phyloP scores from a whole-genome alignment of 2,329 filamentous ascomycete species.

The Arthroderma sp. region DNA sequence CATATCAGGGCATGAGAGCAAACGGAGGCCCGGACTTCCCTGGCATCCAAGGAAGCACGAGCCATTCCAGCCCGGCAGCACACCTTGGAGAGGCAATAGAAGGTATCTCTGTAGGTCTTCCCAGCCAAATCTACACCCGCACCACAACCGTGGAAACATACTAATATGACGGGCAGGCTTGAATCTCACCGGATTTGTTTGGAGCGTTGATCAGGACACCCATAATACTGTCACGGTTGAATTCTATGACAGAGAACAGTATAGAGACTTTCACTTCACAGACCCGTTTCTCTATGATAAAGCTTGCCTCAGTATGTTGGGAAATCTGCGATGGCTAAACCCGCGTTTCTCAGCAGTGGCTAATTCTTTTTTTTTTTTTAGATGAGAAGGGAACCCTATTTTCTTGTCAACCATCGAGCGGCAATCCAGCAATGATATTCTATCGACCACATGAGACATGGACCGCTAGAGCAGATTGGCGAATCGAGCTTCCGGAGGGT shows the following conservation, averaged over 20 bases:
- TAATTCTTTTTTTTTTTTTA: conserved; percentile 10
- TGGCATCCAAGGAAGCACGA: conserved; percentile 60
- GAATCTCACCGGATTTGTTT: conserved; percentile 86
- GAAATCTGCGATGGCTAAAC: not conserved
- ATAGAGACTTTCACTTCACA: conserved; percentile 93
- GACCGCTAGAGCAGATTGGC: conserved; percentile 84
- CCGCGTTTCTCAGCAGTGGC: not conserved
- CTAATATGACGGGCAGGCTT: conserved; percentile 36
- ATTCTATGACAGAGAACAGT: conserved; percentile 87
- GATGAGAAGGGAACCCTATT: conserved; percentile 74
- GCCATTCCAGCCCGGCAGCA: conserved; percentile 85
- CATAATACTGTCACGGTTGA: conserved; percentile 92
- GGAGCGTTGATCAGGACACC: conserved; percentile 91
- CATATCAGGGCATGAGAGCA: conserved; percentile 32
- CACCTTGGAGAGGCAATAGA: conserved; percentile 87
- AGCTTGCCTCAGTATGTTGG: conserved; percentile 59
- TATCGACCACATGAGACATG: conserved; percentile 95
- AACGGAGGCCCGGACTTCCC: conserved; percentile 37
- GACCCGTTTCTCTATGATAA: conserved; percentile 95
- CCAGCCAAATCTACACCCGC: not conserved
- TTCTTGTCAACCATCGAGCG: conserved; percentile 57
- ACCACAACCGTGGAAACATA: not conserved
- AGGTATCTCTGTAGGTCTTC: conserved; percentile 61
- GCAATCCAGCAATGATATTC: conserved; percentile 69
- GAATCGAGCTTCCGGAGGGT: conserved; percentile 72